phyloP scores from a whole-genome alignment of 73 alveolate genomes.

The Durusdinium trenchii region DNA sequence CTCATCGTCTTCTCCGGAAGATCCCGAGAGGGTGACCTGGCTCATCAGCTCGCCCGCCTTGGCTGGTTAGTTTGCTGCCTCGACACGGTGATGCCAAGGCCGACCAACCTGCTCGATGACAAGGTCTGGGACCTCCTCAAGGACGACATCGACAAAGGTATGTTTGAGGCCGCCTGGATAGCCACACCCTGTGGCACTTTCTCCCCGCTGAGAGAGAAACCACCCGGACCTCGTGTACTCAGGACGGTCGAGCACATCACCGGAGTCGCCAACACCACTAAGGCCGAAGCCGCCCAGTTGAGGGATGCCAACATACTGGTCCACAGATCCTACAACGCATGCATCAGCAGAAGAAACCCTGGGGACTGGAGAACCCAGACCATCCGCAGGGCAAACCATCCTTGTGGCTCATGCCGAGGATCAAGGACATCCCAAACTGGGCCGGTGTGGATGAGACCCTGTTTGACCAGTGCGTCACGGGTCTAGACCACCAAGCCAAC shows the following conservation, averaged over 20 bases:
- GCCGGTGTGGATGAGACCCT: background rate
- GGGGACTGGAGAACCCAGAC: conserved; percentile 13
- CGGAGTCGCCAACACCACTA: background rate
- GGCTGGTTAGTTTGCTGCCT: background rate
- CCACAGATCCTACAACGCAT: background rate
- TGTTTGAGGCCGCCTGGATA: background rate
- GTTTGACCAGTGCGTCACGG: conserved; percentile 1
- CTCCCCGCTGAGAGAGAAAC: background rate
- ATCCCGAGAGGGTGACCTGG: background rate
- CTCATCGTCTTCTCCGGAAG: background rate
- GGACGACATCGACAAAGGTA: background rate
- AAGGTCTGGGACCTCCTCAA: background rate
- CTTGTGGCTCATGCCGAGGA: background rate
- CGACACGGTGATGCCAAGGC: background rate
- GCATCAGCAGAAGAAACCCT: background rate
- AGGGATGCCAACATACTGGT: background rate
- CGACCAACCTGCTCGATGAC: conserved; percentile 1
- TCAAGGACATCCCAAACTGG: background rate
- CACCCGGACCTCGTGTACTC: background rate
- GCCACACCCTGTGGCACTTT: conserved; percentile 15
- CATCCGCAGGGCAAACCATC: background rate
- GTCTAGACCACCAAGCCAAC: background rate
- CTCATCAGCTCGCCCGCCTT: background rate
- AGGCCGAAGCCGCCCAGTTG: background rate
- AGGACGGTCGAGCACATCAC: background rate